Evolutionary conservation across 768 basidiomycete species (phyloP), one percentile per base, ranked within the genome.

Genomic region (Multifurca ochricompacta): DNA sequence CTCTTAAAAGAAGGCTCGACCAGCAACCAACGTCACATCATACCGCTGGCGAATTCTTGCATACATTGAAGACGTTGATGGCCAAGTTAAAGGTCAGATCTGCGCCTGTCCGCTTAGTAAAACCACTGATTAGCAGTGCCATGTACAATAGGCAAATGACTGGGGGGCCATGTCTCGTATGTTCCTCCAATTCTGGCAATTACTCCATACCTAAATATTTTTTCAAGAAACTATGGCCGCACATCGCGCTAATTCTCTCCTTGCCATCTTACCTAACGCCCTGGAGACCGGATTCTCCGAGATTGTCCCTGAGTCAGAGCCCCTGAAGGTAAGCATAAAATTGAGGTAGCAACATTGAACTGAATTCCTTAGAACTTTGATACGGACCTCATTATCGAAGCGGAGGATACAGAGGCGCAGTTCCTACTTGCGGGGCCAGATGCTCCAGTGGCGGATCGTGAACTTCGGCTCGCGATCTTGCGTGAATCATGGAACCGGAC

Each of bases 91-190:
- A 83, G 74, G 82, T 79, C 36, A 18, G 52, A 36, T 19, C 19
- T 2, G 14, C 8, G 9, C 13, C 34, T 40, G 7, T 5, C 13
- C 1, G 8, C 23, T 36, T 16, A 21, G 3, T 21, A 7, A 16
- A 18, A 35, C 23, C 21, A 11, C 53, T 40, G 11, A 35, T 10
- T 3, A 11, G 9, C 9, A 23, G 11, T 27, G 13, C 35, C n/a
- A 8, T 13, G 3, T 2, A 6, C 7, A 11, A 39, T 47, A 82
- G 81, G 74, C 78, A 2, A 82, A 82, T 34, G 82, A 83, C 54
- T 83, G 82, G 82, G 79, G 79, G 14, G 73, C 81, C 0, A 68
- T 83, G 49, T 82, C 81, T 46, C 79, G 82, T 83, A 61, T 47
- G 79, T 66, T 6, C 5, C 30, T 45, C 49, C 3, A 13, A 6